A percentile compares a stretch with the other conserved stretches of the same genome.
Conservation (phyloP, 441 rosid species). For the Erodium chrysanthum region DNA sequence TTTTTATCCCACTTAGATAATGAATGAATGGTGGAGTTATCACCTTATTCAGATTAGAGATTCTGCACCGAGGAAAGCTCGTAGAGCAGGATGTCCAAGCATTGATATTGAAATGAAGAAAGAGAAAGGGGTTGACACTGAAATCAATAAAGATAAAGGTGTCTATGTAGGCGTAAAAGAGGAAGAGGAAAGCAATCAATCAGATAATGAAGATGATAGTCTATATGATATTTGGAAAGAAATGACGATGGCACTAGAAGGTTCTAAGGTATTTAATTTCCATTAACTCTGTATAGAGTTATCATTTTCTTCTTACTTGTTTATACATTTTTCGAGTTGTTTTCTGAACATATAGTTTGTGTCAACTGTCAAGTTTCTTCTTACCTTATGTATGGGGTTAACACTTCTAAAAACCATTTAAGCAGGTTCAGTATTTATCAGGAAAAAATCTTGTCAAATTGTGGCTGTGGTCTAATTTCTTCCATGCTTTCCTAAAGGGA, state of each 20-base stretch:
- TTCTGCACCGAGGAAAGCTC: conserved; percentile 11
- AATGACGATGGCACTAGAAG: conserved; percentile 60
- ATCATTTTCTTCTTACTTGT: conserved; percentile 5
- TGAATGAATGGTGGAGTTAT: conserved; percentile 12
- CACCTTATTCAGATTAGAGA: conserved; percentile 24
- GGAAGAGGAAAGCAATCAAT: conserved; percentile 24
- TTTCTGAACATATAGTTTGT: not conserved
- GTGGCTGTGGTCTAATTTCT: not conserved
- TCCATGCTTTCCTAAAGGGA: not conserved
- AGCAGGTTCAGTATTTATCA: not conserved
- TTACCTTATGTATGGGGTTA: not conserved
- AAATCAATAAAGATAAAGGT: conserved; percentile 40
- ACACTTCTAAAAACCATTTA: not conserved
- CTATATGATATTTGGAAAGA: conserved; percentile 80
- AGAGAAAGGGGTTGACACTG: conserved; percentile 18
- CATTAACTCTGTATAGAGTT: not conserved
- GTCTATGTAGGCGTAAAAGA: conserved; percentile 53
- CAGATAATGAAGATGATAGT: conserved; percentile 49
- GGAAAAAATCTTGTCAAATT: not conserved
- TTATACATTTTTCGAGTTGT: not conserved
- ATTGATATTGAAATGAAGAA: not conserved
- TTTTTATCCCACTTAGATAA: conserved; percentile 13
- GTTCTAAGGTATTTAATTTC: conserved; percentile 46
- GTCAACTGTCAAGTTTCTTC: not conserved
- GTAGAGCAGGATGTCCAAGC: conserved; percentile 10